phyloP scores from a whole-genome alignment of 306 rosid genomes.

The Cucurbita argyrosperma region DNA sequence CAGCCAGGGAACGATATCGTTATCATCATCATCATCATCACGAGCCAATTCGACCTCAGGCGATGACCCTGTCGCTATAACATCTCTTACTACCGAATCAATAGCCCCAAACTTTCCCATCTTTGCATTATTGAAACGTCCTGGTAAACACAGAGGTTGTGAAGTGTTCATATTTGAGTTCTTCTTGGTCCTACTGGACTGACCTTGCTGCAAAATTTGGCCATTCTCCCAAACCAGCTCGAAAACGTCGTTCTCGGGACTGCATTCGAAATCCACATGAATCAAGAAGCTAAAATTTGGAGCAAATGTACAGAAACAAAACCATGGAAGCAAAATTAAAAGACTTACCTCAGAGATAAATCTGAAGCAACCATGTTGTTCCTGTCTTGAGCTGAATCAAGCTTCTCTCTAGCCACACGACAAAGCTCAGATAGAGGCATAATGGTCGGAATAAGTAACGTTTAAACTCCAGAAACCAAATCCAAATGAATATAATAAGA shows the following conservation, averaged over 20 bases:
- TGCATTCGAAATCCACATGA: slow-evolving; percentile 28
- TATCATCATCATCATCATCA: slow-evolving; percentile 69
- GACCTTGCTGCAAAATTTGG: slow-evolving; percentile 63
- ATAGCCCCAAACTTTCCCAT: slow-evolving; percentile 43
- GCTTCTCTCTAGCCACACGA: slow-evolving; percentile 45
- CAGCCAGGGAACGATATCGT: slow-evolving; percentile 70
- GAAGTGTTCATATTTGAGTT: slow-evolving; percentile 35
- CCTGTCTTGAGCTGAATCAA: slow-evolving; percentile 34
- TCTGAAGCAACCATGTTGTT: slow-evolving; percentile 20
- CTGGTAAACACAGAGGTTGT: slow-evolving; percentile 49
- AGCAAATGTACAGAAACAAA: not conserved
- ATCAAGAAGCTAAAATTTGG: not conserved
- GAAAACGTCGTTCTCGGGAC: slow-evolving; percentile 56
- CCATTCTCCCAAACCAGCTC: slow-evolving; percentile 94
- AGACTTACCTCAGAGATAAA: slow-evolving; percentile 51
- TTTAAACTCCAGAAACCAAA: slow-evolving; percentile 17
- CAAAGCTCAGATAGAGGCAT: slow-evolving; percentile 83
- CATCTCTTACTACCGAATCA: slow-evolving; percentile 40
- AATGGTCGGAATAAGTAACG: slow-evolving; percentile 11
- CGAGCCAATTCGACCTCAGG: slow-evolving; percentile 43
- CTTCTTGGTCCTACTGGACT: slow-evolving; percentile 55
- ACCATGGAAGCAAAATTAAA: not conserved
- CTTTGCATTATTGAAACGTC: slow-evolving; percentile 26
- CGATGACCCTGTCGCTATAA: slow-evolving; percentile 51
- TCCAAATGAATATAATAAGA: slow-evolving; percentile 1